Conservation (phyloP, 192 early-diverging fungal species). For the Podila epigama region DNA sequence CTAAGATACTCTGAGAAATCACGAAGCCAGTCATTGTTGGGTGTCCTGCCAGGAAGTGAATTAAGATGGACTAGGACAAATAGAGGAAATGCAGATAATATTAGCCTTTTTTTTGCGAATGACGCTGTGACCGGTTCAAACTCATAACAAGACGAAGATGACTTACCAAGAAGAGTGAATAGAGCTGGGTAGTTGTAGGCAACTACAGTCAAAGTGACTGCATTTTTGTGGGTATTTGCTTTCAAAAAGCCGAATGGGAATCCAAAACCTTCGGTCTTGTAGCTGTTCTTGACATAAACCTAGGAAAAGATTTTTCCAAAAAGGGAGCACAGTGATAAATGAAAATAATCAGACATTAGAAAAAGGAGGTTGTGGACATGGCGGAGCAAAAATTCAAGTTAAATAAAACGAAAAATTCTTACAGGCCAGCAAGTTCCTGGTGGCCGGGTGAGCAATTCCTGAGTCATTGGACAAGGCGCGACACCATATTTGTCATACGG, state of each 20-base stretch:
- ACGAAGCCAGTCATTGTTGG: constrained; percentile 56
- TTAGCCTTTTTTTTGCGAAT: too few relatives aligned
- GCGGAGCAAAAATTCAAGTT: too few relatives aligned
- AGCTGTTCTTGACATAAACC: constrained; percentile 70
- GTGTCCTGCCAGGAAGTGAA: constrained; percentile 51
- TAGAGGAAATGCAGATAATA: too few relatives aligned
- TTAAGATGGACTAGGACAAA: constrained; percentile 18
- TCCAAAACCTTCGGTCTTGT: constrained; percentile 65
- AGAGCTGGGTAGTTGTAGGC: constrained; percentile 82
- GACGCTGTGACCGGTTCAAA: too few relatives aligned
- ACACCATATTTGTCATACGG: constrained; percentile 81
- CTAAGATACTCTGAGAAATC: constrained; percentile 70
- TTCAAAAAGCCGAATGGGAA: constrained; percentile 81
- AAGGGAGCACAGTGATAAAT: too few relatives aligned
- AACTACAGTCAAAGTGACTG: constrained; percentile 77
- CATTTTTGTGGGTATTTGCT: constrained; percentile 65
- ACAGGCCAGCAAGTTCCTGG: constrained; percentile 64
- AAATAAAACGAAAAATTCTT: constrained; percentile 43
- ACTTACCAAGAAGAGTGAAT: constrained; percentile 70
- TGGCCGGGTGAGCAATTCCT: constrained; percentile 65
- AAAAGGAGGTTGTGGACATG: too few relatives aligned
- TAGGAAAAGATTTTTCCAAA: not conserved
- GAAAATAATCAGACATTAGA: too few relatives aligned
- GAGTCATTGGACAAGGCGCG: constrained; percentile 65
- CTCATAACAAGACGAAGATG: too few relatives aligned